A percentile compares a stretch with the other conserved stretches of the same genome.
Evolutionary conservation across 2,329 filamentous ascomycete species (phyloP).

Genomic region (Hypoxylon sp.): DNA sequence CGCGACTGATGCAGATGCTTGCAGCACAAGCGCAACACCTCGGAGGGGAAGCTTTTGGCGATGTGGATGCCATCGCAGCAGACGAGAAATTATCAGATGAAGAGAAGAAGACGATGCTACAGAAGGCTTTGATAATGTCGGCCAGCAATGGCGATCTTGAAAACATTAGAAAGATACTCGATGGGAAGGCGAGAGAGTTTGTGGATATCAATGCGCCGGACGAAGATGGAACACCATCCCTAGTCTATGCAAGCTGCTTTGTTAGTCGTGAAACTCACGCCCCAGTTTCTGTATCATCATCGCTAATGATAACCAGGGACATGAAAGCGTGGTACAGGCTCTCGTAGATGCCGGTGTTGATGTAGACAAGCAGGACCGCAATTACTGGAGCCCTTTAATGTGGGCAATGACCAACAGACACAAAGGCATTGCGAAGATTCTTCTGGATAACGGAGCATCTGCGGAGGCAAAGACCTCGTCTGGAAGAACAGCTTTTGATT

Average conservation of each 20-base stretch:
- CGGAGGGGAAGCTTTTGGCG: conserved; percentile 78
- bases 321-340: conserved; percentile 87
- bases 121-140: conserved; percentile 93
- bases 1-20: conserved; percentile 93
- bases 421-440: conserved; percentile 92
- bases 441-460: conserved; percentile 95
- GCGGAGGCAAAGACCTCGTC: conserved; percentile 95
- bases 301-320: conserved; percentile 70
- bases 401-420: conserved; percentile 99
- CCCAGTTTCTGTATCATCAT: conserved; percentile 33
- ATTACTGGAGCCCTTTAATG: conserved; percentile 98
- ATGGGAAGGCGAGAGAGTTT: conserved; percentile 79
- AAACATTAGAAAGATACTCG: conserved; percentile 81
- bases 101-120: conserved; percentile 85
- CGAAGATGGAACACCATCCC: conserved; percentile 93
- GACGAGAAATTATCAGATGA: conserved; percentile 80
- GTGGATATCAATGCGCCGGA: conserved; percentile 91
- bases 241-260: conserved; percentile 99
- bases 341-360: conserved; percentile 88
- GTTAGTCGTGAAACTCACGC: conserved; percentile 65
- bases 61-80: conserved; percentile 83
- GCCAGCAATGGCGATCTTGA: conserved; percentile 95
- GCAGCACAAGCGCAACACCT: conserved; percentile 92
- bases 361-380: conserved; percentile 94
- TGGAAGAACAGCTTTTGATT: conserved; percentile 94